Conservation (phyloP, 176 grass and related monocot genomes). For the Hsuehochloa calcarea region DNA sequence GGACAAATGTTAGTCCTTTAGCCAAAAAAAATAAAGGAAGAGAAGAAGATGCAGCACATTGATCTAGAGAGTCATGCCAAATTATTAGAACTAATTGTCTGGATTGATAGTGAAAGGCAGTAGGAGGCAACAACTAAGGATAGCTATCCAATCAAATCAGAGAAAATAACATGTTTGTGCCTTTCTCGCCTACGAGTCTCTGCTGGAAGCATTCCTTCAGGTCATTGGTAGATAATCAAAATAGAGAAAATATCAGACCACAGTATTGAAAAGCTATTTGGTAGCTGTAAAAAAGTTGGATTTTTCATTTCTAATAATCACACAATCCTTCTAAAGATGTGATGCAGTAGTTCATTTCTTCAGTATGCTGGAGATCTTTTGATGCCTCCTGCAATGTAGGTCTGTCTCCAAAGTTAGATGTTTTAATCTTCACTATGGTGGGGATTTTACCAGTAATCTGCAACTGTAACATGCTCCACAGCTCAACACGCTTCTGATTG, state of each 20-base stretch:
- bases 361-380: not conserved
- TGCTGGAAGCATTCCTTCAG: not conserved
- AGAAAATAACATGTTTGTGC: not conserved
- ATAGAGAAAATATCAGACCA: not conserved
- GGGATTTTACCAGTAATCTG: not conserved
- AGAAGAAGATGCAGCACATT: not conserved
- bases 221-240: not conserved
- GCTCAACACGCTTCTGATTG: not conserved
- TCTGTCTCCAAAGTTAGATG: not conserved
- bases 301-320: slow-evolving; percentile 1
- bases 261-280: not conserved
- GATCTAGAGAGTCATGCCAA: not conserved
- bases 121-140: slow-evolving; percentile 1
- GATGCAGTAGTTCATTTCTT: slow-evolving; percentile 4
- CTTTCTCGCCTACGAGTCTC: not conserved
- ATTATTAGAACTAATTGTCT: not conserved
- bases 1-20: not conserved
- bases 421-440: not conserved
- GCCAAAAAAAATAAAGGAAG: not conserved
- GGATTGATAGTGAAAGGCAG: slow-evolving; percentile 16
- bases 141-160: slow-evolving; percentile 1
- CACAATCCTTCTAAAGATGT: not conserved
- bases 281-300: not conserved
- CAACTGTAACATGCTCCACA: not conserved
- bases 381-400: not conserved